phyloP scores from a whole-genome alignment of 805 yeast species.

The Candida sakaeoensis region DNA sequence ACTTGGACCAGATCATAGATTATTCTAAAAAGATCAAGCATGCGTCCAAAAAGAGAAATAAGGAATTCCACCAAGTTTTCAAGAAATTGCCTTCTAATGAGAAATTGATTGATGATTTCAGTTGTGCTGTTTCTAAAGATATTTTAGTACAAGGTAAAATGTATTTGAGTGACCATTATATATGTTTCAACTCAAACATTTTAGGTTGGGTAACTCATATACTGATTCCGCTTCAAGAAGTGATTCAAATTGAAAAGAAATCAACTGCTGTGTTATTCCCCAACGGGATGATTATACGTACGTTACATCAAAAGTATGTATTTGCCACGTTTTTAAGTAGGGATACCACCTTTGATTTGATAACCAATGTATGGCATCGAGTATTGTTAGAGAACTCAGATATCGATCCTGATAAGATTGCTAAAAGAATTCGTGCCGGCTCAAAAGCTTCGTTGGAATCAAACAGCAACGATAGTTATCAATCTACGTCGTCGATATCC shows the following conservation, averaged over 20 bases:
- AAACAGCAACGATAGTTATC: slow-evolving; percentile 2
- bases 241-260: slow-evolving; percentile 60
- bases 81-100: slow-evolving; percentile 50
- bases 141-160: slow-evolving; percentile 65
- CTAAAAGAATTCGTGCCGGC: slow-evolving; percentile 9
- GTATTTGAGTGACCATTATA: slow-evolving; percentile 51
- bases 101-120: slow-evolving; percentile 54
- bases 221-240: slow-evolving; percentile 55
- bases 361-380: slow-evolving; percentile 60
- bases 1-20: slow-evolving; percentile 14
- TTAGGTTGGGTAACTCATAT: slow-evolving; percentile 64
- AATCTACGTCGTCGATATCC: neutral
- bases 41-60: slow-evolving; percentile 51
- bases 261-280: slow-evolving; percentile 67
- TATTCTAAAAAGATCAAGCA: slow-evolving; percentile 18
- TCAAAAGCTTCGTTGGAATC: slow-evolving; percentile 7
- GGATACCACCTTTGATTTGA: slow-evolving; percentile 48
- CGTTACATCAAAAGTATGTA: slow-evolving; percentile 56
- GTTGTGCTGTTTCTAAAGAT: slow-evolving; percentile 65
- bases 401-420: slow-evolving; percentile 14
- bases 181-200: slow-evolving; percentile 65
- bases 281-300: slow-evolving; percentile 61
- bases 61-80: slow-evolving; percentile 58
- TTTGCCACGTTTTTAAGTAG: slow-evolving; percentile 66
- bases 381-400: slow-evolving; percentile 26